These are phyloP conservation scores for Jacaranda copaia DNA, from an alignment of 257 asterid genomes.

Conservation along the genomic window DNA sequence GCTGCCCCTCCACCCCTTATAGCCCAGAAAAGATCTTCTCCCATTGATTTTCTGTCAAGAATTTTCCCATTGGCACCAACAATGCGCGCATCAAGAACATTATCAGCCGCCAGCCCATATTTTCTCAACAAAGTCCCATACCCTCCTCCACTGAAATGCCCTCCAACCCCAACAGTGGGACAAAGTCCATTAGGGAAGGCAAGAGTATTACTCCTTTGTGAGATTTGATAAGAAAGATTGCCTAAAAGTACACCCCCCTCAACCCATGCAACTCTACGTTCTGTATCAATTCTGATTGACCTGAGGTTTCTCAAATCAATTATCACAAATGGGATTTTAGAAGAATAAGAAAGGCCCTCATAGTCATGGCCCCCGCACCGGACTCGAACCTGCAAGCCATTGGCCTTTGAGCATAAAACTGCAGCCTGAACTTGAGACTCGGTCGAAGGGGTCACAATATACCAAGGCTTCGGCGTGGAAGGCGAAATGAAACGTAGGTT, in stretches of 20 bases:
- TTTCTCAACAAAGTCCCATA: slow-evolving; percentile 47
- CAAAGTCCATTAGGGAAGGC: slow-evolving; percentile 55
- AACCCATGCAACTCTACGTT: slow-evolving; percentile 43
- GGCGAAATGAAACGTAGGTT: slow-evolving; percentile 46
- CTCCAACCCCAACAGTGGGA: slow-evolving; percentile 57
- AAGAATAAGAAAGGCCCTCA: slow-evolving; percentile 55
- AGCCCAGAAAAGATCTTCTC: slow-evolving; percentile 62
- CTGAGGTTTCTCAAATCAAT: slow-evolving; percentile 47
- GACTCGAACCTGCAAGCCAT: slow-evolving; percentile 34
- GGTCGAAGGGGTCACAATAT: slow-evolving; percentile 34
- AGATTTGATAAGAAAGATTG: slow-evolving; percentile 38
- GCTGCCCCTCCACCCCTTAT: slow-evolving; percentile 62
- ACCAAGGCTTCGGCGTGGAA: slow-evolving; percentile 43
- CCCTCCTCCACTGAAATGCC: slow-evolving; percentile 64
- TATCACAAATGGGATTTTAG: slow-evolving; percentile 43
- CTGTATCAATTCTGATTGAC: slow-evolving; percentile 29
- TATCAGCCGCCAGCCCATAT: slow-evolving; percentile 55
- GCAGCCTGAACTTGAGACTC: slow-evolving; percentile 39
- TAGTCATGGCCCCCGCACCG: slow-evolving; percentile 66
- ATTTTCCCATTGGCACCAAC: slow-evolving; percentile 38
- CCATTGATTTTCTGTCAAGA: slow-evolving; percentile 55
- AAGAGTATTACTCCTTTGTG: slow-evolving; percentile 32
- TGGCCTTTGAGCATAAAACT: slow-evolving; percentile 37
- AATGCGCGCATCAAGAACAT: slow-evolving; percentile 49
- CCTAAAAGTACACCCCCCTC: slow-evolving; percentile 53